Conservation (phyloP, 2,329 filamentous ascomycete genomes). For the Pezicula neosporulosa region DNA sequence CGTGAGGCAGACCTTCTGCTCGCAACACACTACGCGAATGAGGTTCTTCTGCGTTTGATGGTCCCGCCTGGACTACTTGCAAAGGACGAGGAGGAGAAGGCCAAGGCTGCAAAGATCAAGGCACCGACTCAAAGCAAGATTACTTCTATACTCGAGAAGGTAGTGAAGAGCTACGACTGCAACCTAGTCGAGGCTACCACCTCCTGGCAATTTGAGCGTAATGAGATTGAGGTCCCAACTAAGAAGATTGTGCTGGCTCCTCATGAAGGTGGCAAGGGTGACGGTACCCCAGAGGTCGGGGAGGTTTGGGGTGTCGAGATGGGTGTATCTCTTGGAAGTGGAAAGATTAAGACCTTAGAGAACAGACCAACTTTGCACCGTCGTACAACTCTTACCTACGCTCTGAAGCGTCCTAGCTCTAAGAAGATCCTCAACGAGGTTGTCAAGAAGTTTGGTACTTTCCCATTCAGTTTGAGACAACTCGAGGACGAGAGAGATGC, state of each 20-base stretch:
- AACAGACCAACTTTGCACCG: conserved; percentile 90
- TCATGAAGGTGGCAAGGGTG: conserved; percentile 83
- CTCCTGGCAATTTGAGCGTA: conserved; percentile 92
- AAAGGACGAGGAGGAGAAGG: conserved; percentile 89
- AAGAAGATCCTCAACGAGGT: conserved; percentile 91
- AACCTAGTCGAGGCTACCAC: conserved; percentile 97
- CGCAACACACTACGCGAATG: conserved; percentile 92
- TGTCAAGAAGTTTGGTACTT: conserved; percentile 94
- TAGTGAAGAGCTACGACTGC: conserved; percentile 86
- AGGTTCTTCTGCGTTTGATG: conserved; percentile 88
- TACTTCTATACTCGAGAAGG: conserved; percentile 82
- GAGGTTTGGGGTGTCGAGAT: conserved; percentile 99
- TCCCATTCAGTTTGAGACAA: conserved; percentile 97
- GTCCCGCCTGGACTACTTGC: conserved; percentile 84
- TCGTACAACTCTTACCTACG: conserved; percentile 87
- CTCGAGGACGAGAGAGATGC: conserved; percentile 94
- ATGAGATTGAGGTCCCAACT: conserved; percentile 88
- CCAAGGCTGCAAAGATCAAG: conserved; percentile 81
- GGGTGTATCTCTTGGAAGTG: conserved; percentile 83
- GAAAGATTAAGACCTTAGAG: conserved; percentile 91
- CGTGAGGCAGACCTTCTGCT: conserved; percentile 83
- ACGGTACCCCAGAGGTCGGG: conserved; percentile 81
- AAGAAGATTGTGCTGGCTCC: conserved; percentile 93
- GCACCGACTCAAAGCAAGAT: conserved; percentile 83
- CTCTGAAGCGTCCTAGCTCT: conserved; percentile 89